Evolutionary conservation across 306 rosid species (phyloP).

Genomic region (Carpinus viminea): DNA sequence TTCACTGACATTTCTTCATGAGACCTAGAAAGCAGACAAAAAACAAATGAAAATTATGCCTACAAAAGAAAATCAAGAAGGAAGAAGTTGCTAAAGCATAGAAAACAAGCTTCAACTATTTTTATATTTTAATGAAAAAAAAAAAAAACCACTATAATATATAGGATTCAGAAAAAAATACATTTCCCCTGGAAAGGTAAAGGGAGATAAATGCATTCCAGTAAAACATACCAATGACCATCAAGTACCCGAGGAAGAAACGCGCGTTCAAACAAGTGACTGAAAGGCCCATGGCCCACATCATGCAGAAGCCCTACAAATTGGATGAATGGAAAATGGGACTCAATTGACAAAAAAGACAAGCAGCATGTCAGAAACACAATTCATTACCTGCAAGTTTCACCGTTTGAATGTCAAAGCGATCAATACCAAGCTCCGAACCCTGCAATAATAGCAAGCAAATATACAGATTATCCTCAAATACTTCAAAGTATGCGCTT

Average conservation of each 20-base stretch:
- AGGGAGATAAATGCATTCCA: neutral
- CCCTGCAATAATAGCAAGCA: conserved; percentile 59
- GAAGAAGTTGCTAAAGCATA: conserved; percentile 15
- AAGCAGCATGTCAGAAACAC: conserved; percentile 3
- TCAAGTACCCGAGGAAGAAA: conserved; percentile 71
- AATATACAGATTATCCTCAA: conserved; percentile 2
- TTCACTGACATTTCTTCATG: conserved; percentile 90
- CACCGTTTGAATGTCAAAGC: conserved; percentile 81
- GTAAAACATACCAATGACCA: conserved; percentile 57
- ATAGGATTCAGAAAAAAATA: neutral
- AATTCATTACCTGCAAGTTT: conserved; percentile 78
- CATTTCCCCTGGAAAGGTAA: neutral
- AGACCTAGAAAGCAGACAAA: conserved; percentile 53
- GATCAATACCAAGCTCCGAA: conserved; percentile 75
- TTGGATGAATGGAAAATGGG: neutral
- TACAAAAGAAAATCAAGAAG: neutral
- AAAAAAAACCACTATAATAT: neutral
- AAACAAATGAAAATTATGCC: neutral
- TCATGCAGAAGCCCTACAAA: conserved; percentile 90
- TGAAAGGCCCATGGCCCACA: conserved; percentile 95
- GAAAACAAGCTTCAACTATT: neutral
- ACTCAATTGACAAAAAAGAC: conserved; percentile 14
- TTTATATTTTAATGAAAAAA: conserved; percentile 4
- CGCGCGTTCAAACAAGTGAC: conserved; percentile 90
- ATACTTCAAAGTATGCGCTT: neutral